A percentile compares a stretch with the other conserved stretches of the same genome.
Evolutionary conservation across 2,329 filamentous ascomycete genomes (phyloP).

Genomic region (Monosporascus sp.): DNA sequence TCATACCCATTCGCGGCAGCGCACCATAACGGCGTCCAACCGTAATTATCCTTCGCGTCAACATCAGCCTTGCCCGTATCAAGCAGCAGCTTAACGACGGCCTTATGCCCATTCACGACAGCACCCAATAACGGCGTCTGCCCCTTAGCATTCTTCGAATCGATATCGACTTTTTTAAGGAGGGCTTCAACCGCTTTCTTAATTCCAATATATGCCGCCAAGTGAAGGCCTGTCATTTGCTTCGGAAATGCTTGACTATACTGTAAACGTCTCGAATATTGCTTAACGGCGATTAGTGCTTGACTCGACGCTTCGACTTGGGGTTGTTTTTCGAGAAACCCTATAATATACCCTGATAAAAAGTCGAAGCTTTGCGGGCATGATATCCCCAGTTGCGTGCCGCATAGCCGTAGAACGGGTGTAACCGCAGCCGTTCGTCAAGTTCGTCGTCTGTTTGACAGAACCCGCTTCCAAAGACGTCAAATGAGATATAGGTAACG

Average conservation of each 20-base stretch:
- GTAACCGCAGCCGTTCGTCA: background rate
- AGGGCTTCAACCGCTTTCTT: too few species aligned
- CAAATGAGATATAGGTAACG: conserved; percentile 31
- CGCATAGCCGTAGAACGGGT: conserved; percentile 6
- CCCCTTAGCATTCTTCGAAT: too few species aligned
- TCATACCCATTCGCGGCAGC: too few species aligned
- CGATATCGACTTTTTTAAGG: too few species aligned
- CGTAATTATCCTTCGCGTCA: accelerated
- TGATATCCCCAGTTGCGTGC: conserved; percentile 8
- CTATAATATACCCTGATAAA: background rate
- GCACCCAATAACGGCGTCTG: too few species aligned
- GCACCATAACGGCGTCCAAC: too few species aligned
- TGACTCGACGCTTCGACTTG: conserved; percentile 1
- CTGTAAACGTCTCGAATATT: accelerated
- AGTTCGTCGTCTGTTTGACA: background rate
- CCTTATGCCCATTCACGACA: too few species aligned
- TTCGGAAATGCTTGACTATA: too few species aligned
- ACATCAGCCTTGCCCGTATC: too few species aligned
- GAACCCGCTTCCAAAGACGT: background rate
- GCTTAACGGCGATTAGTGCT: background rate
- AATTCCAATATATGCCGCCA: too few species aligned
- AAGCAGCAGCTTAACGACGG: too few species aligned
- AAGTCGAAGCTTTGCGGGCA: background rate
- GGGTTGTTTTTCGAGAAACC: background rate
- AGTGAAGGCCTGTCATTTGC: too few species aligned